Evolutionary conservation across 306 rosid genomes (phyloP), one percentile per base, ranked within the genome.

Genomic region (Ammopiptanthus mongolicus): DNA sequence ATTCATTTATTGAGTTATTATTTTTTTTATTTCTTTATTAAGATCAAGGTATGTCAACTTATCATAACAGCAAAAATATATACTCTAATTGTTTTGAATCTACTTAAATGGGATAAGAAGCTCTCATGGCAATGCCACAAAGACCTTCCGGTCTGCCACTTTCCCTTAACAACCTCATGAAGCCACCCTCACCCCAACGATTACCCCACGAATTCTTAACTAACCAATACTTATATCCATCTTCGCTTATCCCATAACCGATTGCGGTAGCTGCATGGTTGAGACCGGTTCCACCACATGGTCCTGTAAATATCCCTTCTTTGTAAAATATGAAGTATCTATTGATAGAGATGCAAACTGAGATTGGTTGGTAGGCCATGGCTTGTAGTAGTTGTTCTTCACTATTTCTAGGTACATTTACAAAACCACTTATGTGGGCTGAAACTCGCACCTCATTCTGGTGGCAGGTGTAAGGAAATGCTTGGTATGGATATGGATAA

Each of bases 401-500:
- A 14, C 34, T 21, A 4, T 37, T 47, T 0, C 0, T 0, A 5
- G 65, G 64, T 1, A 58, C 76, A 0, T 3, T 0, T 8, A 14
- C 64, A 23, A 19, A 59, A 2, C 63, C 61, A 3, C 22, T 44
- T 14, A 67, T 77, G 2, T 53, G 62, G 19, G 75, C 77, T 34
- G 22, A 60, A 0, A 10, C 15, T 55, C 8, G 29, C 6, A 5
- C 62, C 4, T 9, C 3, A 5, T n/a, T n/a, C n/a, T n/a, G n/a
- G n/a, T 56, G 8, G 18, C 80, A 80, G 1, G 6, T 21, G 29
- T 23, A 17, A 1, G 12, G n/a, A 12, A 0, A 2, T 3, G 2
- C 81, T 1, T 13, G 5, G 19, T 77, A 78, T 14, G 65, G n/a
- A n/a, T n/a, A n/a, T n/a, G n/a, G 65, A 31, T 78, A 78, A 21